Base-by-base conservation (phyloP, 2,329 filamentous ascomycete species). In the Aspergillus sp. region DNA sequence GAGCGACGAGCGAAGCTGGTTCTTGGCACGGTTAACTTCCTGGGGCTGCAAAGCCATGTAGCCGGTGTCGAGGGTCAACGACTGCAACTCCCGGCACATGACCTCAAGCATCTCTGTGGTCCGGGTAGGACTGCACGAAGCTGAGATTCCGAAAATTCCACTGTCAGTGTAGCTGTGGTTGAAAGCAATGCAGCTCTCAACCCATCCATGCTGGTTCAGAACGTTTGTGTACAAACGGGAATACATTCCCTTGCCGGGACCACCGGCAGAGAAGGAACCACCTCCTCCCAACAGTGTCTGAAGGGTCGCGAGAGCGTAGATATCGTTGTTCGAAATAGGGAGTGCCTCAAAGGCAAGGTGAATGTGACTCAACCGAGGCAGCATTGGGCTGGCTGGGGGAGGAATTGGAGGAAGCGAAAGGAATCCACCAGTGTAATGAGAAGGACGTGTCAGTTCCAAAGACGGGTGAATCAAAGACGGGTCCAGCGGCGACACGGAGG, bases 211-310 rank as follows among this genome's bases (percentile, higher is more conserved):
- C 70, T 97, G 90, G 74, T 98, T 98, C 40, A 98, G 80, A 0
- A 97, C 91, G 65, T 96, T 95, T 51, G 90, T 97, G 76, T 96
- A 98, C 7, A 98, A 81, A 9, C 93, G 86, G 32, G 88, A 95
- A 76, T 97, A 97, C 93, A 98, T 98, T 66, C 93, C 93, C 74
- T 98, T 98, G 42, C 93, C 93, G 5, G 93, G 93, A 0, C 93
- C 93, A 57, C 93, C 93, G 42, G 93, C 93, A 11, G 88, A 95
- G 74, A 98, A 98, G 44, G 90, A 96, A 26, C 93, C 93, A 39
- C 93, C 93, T 38, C 93, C 93, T 45, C 93, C 93, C 30, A 98
- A 87, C 7, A 98, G 85, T 1, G 90, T 97, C 69, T 97, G 94
- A 1, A 98, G 77, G 1, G 91, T 95, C 6, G 93, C 93, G 36